These are phyloP conservation scores for Eurotiales sp. DNA, from an alignment of 2,329 filamentous ascomycete genomes.

Conservation along the genomic window DNA sequence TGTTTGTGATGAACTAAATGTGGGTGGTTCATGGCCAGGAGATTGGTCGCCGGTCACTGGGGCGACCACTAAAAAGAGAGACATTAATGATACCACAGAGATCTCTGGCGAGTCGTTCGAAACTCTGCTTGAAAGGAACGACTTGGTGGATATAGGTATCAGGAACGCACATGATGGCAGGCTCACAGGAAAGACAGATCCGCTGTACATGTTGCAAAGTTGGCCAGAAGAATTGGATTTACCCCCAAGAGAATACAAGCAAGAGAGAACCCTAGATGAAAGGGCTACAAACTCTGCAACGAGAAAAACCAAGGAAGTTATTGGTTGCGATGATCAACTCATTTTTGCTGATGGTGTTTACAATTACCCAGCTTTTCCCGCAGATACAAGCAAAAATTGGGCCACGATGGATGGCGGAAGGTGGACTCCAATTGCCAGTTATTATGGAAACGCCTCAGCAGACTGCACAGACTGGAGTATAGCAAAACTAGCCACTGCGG, in stretches of 20 bases:
- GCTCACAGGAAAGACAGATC: too few species aligned
- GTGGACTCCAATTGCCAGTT: neutral
- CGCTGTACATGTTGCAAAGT: too few species aligned
- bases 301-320: neutral
- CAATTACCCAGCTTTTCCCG: neutral
- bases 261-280: neutral
- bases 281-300: neutral
- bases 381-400: neutral
- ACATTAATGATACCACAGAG: too few species aligned
- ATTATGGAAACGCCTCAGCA: neutral
- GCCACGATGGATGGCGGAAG: neutral
- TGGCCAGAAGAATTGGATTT: neutral
- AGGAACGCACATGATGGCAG: too few species aligned
- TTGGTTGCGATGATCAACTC: neutral
- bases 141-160: too few species aligned
- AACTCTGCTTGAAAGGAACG: too few species aligned
- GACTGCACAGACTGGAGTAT: neutral
- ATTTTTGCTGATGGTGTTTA: neutral
- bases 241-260: too few species aligned
- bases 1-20: neutral
- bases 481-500: neutral
- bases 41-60: neutral
- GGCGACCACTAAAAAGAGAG: too few species aligned
- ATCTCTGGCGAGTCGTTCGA: too few species aligned
- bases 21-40: neutral